Conservation (phyloP, 805 yeast genomes). For the Lipomyces yamadae region DNA sequence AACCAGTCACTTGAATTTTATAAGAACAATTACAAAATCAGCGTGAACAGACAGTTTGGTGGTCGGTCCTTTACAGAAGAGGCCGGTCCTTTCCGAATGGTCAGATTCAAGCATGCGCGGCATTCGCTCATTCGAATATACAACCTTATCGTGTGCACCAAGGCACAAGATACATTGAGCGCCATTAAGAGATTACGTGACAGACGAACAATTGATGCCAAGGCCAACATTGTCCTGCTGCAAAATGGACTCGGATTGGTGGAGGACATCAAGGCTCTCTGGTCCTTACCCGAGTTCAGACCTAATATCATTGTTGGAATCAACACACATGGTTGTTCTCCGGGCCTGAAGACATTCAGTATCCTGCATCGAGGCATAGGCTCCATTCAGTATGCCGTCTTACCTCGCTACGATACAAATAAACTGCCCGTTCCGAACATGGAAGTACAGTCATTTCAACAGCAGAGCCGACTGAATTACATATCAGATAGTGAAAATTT, state of each 20-base stretch:
- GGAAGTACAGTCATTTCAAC: not conserved
- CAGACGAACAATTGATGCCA: constrained; percentile 9
- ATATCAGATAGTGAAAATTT: not conserved
- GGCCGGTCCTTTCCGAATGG: not conserved
- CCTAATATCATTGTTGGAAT: constrained; percentile 77
- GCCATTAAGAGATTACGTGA: constrained; percentile 49
- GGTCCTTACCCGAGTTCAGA: constrained; percentile 54
- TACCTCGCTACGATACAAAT: constrained; percentile 51
- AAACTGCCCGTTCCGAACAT: not conserved
- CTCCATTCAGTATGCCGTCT: constrained; percentile 59
- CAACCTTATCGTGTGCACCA: constrained; percentile 66
- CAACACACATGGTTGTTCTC: constrained; percentile 78
- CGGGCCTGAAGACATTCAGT: constrained; percentile 40
- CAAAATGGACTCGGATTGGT: constrained; percentile 86
- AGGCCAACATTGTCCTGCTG: constrained; percentile 54
- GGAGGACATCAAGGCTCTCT: constrained; percentile 57
- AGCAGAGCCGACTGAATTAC: not conserved
- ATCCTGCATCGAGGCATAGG: constrained; percentile 77
- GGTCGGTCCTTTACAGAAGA: not conserved
- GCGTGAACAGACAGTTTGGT: not conserved
- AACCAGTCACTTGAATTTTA: not conserved
- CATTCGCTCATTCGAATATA: constrained; percentile 4
- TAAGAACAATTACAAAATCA: not conserved
- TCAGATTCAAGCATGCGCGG: constrained; percentile 1
- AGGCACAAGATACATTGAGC: constrained; percentile 70